Percentiles rank a stretch among this genome's conserved stretches.
phyloP scores from a whole-genome alignment of 352 stramenopile genomes.

The Phytophthora europaea region DNA sequence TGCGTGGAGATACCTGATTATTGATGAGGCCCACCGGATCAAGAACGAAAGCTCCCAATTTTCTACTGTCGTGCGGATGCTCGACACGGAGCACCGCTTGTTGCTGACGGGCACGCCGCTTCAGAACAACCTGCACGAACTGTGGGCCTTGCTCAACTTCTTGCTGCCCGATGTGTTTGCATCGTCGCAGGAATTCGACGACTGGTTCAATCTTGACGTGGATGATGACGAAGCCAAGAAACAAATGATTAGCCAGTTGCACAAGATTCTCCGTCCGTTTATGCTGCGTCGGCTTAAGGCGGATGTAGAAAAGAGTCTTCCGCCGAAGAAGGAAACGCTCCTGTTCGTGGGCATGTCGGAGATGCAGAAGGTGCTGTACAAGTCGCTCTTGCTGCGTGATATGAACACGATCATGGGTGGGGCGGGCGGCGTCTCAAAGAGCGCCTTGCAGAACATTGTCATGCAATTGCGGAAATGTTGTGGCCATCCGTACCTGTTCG shows the following conservation, averaged over 20 bases:
- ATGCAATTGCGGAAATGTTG: conserved; percentile 93
- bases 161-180: conserved; percentile 95
- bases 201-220: conserved; percentile 91
- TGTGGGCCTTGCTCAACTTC: conserved; percentile 96
- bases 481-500: conserved; percentile 95
- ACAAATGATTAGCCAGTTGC: conserved; percentile 90
- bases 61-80: conserved; percentile 84
- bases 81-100: conserved; percentile 87
- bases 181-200: conserved; percentile 87
- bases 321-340: conserved; percentile 98
- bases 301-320: conserved; percentile 98
- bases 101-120: conserved; percentile 96
- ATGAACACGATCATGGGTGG: conserved; percentile 92
- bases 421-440: conserved; percentile 76
- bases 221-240: conserved; percentile 92
- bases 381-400: conserved; percentile 96
- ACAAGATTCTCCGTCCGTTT: conserved; percentile 94
- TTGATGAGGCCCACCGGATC: conserved; percentile 91
- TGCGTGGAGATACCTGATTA: conserved; percentile 91
- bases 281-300: conserved; percentile 98
- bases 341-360: conserved; percentile 92
- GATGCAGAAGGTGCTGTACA: conserved; percentile 98
- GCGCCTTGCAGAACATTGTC: conserved; percentile 88
- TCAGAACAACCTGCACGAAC: conserved; percentile 96
- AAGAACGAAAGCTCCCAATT: conserved; percentile 93